Percentiles rank a stretch among this genome's conserved stretches.
phyloP scores from a whole-genome alignment of 345 rosid genomes.

The Raphanus raphanistrum region DNA sequence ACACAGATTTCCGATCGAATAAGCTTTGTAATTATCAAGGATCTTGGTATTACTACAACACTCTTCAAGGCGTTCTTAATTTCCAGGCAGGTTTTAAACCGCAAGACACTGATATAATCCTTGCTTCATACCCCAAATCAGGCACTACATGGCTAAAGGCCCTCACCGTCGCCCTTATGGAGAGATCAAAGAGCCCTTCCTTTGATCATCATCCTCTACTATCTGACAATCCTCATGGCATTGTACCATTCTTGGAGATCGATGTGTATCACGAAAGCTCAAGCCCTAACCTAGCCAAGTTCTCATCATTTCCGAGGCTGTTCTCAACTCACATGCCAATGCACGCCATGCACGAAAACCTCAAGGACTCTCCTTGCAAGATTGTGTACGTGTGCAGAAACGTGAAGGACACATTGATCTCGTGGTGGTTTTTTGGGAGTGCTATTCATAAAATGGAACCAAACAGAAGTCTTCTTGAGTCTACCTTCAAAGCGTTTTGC shows the following conservation, averaged over 20 bases:
- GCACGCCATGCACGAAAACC: not conserved
- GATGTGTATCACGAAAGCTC: not conserved
- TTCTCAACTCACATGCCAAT: constrained; percentile 23
- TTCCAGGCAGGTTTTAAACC: constrained; percentile 14
- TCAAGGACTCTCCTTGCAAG: constrained; percentile 29
- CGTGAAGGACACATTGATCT: constrained; percentile 11
- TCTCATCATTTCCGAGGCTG: constrained; percentile 19
- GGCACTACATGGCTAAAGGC: constrained; percentile 38
- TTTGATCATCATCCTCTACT: constrained; percentile 11
- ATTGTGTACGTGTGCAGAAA: constrained; percentile 28
- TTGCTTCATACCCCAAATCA: constrained; percentile 30
- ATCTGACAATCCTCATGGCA: constrained; percentile 14
- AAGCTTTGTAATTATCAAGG: constrained; percentile 40
- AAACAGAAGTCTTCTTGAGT: constrained; percentile 1
- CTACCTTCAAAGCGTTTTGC: constrained; percentile 27
- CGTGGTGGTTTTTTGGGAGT: constrained; percentile 5
- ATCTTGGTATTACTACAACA: constrained; percentile 45
- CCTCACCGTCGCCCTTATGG: constrained; percentile 3
- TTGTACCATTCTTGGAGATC: constrained; percentile 19
- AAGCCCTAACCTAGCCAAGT: constrained; percentile 3
- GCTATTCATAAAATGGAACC: not conserved
- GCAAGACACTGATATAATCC: constrained; percentile 28
- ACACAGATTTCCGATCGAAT: not conserved
- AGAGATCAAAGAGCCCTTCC: constrained; percentile 9
- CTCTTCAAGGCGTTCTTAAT: constrained; percentile 41